Base-by-base conservation (phyloP, 805 yeast genomes). In the Blastobotrys muscicola region DNA sequence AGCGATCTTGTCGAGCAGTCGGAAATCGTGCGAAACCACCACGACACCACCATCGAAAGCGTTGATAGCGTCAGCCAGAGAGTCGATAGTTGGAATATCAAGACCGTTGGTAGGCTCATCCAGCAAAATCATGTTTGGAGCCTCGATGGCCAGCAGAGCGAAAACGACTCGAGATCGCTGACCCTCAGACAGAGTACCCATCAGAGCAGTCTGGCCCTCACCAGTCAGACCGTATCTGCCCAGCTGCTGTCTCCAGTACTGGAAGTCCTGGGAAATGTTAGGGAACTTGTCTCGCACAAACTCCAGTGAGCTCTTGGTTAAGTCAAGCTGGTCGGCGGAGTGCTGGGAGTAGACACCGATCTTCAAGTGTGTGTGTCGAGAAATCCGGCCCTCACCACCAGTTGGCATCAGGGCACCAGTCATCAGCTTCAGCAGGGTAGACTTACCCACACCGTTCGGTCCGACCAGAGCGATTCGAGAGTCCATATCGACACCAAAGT, bases 81-180 rank as follows among this genome's bases (percentile, higher is more conserved):
- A 92, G 69, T 92, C 98, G 63, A 92, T 92, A 42, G 98, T 89
- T 60, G 97, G 87, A 58, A 92, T 90, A 74, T 92, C 98, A 68
- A 92, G 75, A 76, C 97, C 97, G 76, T 92, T 92, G 54, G 98
- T 92, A 78, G 98, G 98, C 81, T 92, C 98, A 74, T 92, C 98
- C 70, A 92, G 74, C 63, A 92, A 72, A 58, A 92, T 73, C 66
- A 92, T 85, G 70, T 92, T 92, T 60, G 98, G 98, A 50, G 84
- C 71, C 70, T 92, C 97, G 55, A 92, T 74, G 41, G 98, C 98
- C 60, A 92, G 76, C 54, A 92, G 72, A 8, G 97, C 97, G 62
- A 92, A 92, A 45, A 92, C 98, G 55, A 92, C 98, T 71, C 98
- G 82, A 52, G 97, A 90, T 73, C 97, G 84, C 76, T 92, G 98